Conservation (phyloP, 1,139 yeast species). For the Magnusiomyces fungicola region DNA sequence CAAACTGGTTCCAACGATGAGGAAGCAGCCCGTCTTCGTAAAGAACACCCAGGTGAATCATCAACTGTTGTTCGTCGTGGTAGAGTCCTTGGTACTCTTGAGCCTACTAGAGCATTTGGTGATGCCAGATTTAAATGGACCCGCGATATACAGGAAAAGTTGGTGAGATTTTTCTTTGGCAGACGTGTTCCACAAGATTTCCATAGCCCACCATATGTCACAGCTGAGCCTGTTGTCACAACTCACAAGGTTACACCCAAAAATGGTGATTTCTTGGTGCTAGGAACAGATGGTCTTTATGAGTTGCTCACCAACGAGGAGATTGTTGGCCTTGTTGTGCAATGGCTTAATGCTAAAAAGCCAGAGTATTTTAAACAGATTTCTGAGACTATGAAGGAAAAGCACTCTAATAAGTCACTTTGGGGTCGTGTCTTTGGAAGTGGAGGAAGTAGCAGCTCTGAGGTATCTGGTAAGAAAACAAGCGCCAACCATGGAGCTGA, state of each 20-base stretch:
- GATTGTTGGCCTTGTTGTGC: conserved; percentile 83
- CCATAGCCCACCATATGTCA: conserved; percentile 91
- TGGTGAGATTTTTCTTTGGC: conserved; percentile 76
- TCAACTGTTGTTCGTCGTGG: conserved; percentile 72
- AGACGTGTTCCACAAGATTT: conserved; percentile 71
- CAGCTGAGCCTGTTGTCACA: conserved; percentile 91
- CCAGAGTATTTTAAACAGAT: conserved; percentile 38
- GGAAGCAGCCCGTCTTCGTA: conserved; percentile 74
- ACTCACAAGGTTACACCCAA: conserved; percentile 67
- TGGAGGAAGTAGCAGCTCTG: neutral
- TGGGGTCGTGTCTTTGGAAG: conserved; percentile 15
- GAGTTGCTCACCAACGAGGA: conserved; percentile 91
- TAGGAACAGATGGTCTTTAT: conserved; percentile 92
- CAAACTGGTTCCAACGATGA: conserved; percentile 91
- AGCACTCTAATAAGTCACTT: conserved; percentile 5
- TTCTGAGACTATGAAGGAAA: conserved; percentile 12
- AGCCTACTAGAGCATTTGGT: conserved; percentile 95
- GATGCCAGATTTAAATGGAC: conserved; percentile 89
- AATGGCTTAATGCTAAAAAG: conserved; percentile 82
- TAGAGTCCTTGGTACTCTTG: conserved; percentile 86
- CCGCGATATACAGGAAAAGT: conserved; percentile 65
- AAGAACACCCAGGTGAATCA: conserved; percentile 90
- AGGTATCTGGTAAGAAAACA: neutral
- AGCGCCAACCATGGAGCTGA: conserved; percentile 9
- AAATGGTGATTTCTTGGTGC: conserved; percentile 75